Evolutionary conservation across 257 asterid genomes (phyloP).

Genomic region (Apocynum venetum): DNA sequence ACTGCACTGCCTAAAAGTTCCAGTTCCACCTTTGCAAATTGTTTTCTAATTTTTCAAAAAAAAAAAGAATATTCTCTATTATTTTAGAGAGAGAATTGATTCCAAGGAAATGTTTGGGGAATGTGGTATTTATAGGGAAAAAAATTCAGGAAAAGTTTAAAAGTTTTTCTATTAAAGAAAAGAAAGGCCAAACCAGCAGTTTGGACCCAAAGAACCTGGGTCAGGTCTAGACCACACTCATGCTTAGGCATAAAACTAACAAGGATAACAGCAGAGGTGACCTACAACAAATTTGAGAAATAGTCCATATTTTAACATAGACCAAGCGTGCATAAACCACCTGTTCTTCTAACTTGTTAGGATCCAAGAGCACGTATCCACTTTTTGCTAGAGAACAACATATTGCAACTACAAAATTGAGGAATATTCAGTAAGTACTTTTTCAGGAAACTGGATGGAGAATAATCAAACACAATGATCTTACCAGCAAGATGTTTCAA

Average conservation of each 20-base stretch:
- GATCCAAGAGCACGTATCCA: slow-evolving; percentile 69
- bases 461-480: background rate
- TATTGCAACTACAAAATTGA: slow-evolving; percentile 56
- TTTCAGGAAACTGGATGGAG: background rate
- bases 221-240: too few relatives aligned
- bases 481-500: slow-evolving; percentile 81
- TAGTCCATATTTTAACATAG: background rate
- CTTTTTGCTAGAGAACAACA: slow-evolving; percentile 64
- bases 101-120: background rate
- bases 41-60: too few relatives aligned
- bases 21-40: too few relatives aligned
- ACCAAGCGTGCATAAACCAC: slow-evolving; percentile 23
- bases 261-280: background rate
- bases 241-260: background rate
- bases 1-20: background rate
- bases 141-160: background rate
- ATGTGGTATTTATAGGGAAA: background rate
- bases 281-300: slow-evolving; percentile 1
- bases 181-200: background rate
- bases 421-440: slow-evolving; percentile 17
- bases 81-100: background rate
- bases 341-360: slow-evolving; percentile 81
- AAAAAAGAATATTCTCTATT: too few relatives aligned
- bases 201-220: background rate
- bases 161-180: too few relatives aligned